phyloP scores from a whole-genome alignment of 225 moss, liverwort and hornwort genomes.

The Bryoerythrophyllum caledonicum region DNA sequence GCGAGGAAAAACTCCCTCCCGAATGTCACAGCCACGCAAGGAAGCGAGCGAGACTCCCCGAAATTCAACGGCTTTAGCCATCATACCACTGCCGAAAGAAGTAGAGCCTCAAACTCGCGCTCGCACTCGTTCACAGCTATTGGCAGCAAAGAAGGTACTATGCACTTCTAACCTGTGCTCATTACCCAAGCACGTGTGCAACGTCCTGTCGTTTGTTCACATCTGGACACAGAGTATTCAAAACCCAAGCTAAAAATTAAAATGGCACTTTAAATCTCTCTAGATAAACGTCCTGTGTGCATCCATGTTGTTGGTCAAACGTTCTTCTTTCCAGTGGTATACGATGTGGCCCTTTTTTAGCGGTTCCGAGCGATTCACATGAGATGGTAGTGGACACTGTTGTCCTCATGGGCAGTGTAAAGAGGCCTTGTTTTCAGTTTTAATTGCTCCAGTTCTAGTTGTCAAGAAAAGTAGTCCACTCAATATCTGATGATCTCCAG shows the following conservation, averaged over 20 bases:
- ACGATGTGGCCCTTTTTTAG: too few species aligned
- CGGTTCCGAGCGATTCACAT: too few species aligned
- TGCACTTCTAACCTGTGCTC: slow-evolving; percentile 8
- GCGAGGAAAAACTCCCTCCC: slow-evolving; percentile 23
- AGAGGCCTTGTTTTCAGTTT: not conserved
- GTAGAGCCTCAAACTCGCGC: slow-evolving; percentile 27
- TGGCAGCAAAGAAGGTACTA: slow-evolving; percentile 35
- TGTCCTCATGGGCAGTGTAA: too few species aligned
- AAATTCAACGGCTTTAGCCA: slow-evolving; percentile 19
- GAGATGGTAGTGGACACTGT: too few species aligned
- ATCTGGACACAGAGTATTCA: not conserved
- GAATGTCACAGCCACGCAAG: slow-evolving; percentile 25
- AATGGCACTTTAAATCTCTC: too few species aligned
- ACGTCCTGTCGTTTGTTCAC: not conserved
- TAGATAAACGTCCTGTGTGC: too few species aligned
- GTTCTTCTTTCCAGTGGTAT: too few species aligned
- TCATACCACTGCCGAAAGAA: slow-evolving; percentile 16
- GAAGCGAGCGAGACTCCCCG: slow-evolving; percentile 7
- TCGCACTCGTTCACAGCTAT: slow-evolving; percentile 37
- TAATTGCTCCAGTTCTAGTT: slow-evolving; percentile 9
- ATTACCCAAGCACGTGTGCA: not conserved
- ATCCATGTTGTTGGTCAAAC: too few species aligned
- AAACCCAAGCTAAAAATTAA: not conserved
- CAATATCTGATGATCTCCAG: not conserved
- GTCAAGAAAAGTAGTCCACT: slow-evolving; percentile 4